Evolutionary conservation across 352 stramenopile genomes (phyloP), one percentile per base, ranked within the genome.

Genomic region (Blastocystis hominis): DNA sequence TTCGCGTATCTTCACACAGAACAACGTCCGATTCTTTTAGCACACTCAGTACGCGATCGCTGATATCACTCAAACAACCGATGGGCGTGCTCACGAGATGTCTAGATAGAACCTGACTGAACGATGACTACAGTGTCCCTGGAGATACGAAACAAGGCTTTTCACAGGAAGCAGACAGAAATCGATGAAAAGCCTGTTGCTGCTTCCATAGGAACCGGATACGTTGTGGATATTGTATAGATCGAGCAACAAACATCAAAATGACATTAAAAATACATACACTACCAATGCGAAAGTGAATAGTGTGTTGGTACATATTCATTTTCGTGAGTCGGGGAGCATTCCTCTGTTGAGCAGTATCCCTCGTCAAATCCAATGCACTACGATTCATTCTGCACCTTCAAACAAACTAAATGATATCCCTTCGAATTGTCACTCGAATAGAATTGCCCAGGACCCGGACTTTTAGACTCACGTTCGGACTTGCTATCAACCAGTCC

Each of bases 81-180:
- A 78, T 78, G 3, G 68, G 68, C 20, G 68, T 78, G 47, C 68
- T 78, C 4, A 78, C 68, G n/a, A 78, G 68, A 30, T 78, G 68
- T 20, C 68, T 78, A 61, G 2, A 3, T 7, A 17, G 24, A 34
- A 78, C n/a, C 24, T 3, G 55, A 5, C 1, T 15, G 5, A n/a
- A 24, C 3, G 9, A 20, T 4, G 34, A 9, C 42, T 59, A 78
- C 68, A 78, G 68, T 44, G 42, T 36, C 62, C 68, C 68, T 1
- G 38, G 38, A 59, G 34, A 2, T 5, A 17, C 36, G 47, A 50
- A 76, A 53, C 24, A 34, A n/a, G 47, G 20, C 36, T 50, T 55
- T 17, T 34, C 3, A 13, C 36, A 56, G 38, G 64, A 17, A 40
- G 17, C 24, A 61, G 2, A 5, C 42, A 20, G n/a, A n/a, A n/a